A percentile compares a stretch with the other conserved stretches of the same genome.
Evolutionary conservation across 768 basidiomycete genomes (phyloP).

Genomic region (Suillus brevipes): DNA sequence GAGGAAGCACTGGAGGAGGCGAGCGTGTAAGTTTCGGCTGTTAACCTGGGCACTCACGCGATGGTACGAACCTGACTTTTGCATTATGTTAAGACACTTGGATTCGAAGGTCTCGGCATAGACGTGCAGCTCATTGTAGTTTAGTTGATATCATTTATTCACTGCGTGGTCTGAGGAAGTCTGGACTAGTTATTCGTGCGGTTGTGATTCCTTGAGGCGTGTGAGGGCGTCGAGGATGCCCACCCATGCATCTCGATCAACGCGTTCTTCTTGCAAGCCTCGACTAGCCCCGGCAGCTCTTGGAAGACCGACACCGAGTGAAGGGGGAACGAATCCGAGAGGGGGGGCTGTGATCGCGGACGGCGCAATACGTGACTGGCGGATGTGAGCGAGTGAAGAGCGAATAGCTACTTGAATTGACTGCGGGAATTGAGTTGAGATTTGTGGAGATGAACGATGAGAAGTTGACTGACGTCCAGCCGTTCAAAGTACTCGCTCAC

Average conservation of each 20-base stretch:
- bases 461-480: conserved; percentile 58
- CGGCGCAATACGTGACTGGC: conserved; percentile 79
- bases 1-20: conserved; percentile 57
- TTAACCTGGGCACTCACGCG: neutral
- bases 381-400: conserved; percentile 77
- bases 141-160: conserved; percentile 3
- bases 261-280: conserved; percentile 75
- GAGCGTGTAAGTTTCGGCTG: conserved; percentile 37
- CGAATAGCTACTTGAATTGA: conserved; percentile 76
- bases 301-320: conserved; percentile 76
- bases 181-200: conserved; percentile 19
- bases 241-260: conserved; percentile 77
- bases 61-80: conserved; percentile 14
- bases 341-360: conserved; percentile 85
- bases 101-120: conserved; percentile 3
- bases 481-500: conserved; percentile 85
- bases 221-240: conserved; percentile 68
- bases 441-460: neutral
- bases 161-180: too few relatives aligned
- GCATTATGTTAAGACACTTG: conserved; percentile 3
- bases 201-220: conserved; percentile 53
- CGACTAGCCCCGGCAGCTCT: conserved; percentile 40
- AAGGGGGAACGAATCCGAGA: conserved; percentile 70
- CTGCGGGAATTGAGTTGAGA: conserved; percentile 35
- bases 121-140: neutral